phyloP scores from a whole-genome alignment of 805 yeast species.

The Cyberlindnera mycetangii region DNA sequence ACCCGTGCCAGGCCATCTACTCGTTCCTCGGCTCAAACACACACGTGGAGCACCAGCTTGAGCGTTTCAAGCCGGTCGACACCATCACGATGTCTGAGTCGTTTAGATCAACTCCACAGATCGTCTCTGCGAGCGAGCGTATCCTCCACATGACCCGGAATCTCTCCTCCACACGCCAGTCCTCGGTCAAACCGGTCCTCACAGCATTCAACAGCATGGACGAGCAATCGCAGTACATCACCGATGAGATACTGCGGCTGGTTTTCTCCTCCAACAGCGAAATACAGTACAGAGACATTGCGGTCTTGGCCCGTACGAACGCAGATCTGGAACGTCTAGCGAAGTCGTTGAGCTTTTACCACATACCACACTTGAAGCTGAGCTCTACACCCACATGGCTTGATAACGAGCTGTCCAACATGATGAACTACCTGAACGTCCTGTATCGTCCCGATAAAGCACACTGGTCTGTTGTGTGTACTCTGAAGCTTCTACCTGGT shows the following conservation, averaged over 20 bases:
- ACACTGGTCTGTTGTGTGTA: constrained; percentile 29
- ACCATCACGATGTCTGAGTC: constrained; percentile 43
- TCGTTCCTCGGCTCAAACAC: constrained; percentile 57
- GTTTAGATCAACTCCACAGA: constrained; percentile 61
- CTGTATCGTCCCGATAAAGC: constrained; percentile 27
- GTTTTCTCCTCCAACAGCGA: constrained; percentile 39
- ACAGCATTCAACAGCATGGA: constrained; percentile 26
- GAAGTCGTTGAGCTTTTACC: constrained; percentile 37
- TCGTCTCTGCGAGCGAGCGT: constrained; percentile 41
- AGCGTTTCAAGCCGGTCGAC: constrained; percentile 14
- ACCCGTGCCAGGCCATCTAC: constrained; percentile 67
- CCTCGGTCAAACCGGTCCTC: constrained; percentile 18
- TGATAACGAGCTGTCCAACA: constrained; percentile 36
- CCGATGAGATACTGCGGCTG: constrained; percentile 42
- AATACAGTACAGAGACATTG: constrained; percentile 46
- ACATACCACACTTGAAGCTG: constrained; percentile 42
- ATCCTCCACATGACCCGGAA: constrained; percentile 11
- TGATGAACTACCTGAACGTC: constrained; percentile 49
- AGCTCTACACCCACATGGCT: constrained; percentile 52
- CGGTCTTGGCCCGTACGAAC: constrained; percentile 52
- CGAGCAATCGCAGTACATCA: constrained; percentile 44
- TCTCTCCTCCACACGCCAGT: not conserved
- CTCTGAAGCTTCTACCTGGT: constrained; percentile 25
- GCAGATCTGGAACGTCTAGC: constrained; percentile 41
- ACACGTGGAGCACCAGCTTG: constrained; percentile 29